Evolutionary conservation across 495 filamentous ascomycete genomes (phyloP).

Genomic region (Hypoxylon subgilvum): DNA sequence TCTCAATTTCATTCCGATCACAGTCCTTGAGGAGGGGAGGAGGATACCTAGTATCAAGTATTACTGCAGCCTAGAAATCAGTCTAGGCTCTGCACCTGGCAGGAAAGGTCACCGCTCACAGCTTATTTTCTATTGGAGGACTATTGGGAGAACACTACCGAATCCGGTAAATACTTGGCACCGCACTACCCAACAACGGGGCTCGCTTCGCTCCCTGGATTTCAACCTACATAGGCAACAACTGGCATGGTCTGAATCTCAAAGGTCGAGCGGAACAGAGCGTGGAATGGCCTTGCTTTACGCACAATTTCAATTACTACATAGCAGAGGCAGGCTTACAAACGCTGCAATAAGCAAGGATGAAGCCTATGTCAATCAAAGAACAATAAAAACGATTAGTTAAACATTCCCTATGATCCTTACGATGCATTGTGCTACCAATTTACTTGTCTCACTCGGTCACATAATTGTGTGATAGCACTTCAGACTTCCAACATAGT

Average conservation of each 20-base stretch:
- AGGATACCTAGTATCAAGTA: slow-evolving; percentile 23
- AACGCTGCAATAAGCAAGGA: slow-evolving; percentile 16
- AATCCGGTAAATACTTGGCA: slow-evolving; percentile 37
- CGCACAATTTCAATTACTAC: slow-evolving; percentile 31
- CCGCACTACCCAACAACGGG: slow-evolving; percentile 28
- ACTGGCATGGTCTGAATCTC: slow-evolving; percentile 14
- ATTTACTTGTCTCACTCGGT: too few relatives aligned
- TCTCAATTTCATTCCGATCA: slow-evolving; percentile 25
- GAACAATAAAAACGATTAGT: slow-evolving; percentile 27
- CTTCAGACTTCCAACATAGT: too few relatives aligned
- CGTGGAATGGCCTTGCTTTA: slow-evolving; percentile 26
- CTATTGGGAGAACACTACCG: slow-evolving; percentile 35
- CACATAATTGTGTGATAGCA: too few relatives aligned
- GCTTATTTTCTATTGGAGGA: slow-evolving; percentile 37
- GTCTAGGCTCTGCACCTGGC: slow-evolving; percentile 18
- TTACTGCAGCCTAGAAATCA: slow-evolving; percentile 27
- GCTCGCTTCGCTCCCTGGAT: slow-evolving; percentile 39
- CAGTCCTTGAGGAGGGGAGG: slow-evolving; percentile 16
- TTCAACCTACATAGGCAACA: slow-evolving; percentile 23
- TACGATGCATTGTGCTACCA: not conserved
- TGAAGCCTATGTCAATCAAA: slow-evolving; percentile 22
- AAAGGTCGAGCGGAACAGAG: slow-evolving; percentile 34
- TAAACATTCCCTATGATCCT: not conserved
- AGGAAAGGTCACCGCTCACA: slow-evolving; percentile 43
- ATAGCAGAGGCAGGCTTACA: slow-evolving; percentile 27